Base-by-base conservation (phyloP, 2,329 filamentous ascomycete genomes). In the Pyrenophora graminea region DNA sequence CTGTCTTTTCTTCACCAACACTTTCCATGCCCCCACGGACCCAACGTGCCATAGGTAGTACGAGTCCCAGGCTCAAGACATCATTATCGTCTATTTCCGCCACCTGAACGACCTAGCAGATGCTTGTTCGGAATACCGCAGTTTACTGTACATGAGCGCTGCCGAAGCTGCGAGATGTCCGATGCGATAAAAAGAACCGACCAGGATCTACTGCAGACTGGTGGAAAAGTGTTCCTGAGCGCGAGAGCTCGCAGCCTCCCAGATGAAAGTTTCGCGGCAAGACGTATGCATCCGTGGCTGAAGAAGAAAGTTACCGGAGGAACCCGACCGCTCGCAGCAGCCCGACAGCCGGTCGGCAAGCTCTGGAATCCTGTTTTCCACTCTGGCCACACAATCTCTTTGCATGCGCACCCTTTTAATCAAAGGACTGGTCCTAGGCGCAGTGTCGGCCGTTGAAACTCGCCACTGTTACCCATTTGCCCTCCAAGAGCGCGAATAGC, bases 1-100 rank as follows among this genome's bases (percentile, higher is more conserved):
- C 31, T 39, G 48, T 42, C 38, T 42, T 41, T 21, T 42, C 43
- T 51, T 47, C 23, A 15, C 37, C 31, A 13, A 27, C n/a, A 17
- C 17, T 13, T 17, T 37, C 40, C 17, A 12, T 44, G 37, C 23
- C 33, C 19, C 27, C 34, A 45, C 31, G 6, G 6, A 45, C 6
- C 25, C 31, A n/a, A 38, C 42, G 34, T 34, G 43, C 31, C 38
- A 39, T 38, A 34, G 18, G 43, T 36, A 45, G 23, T n/a, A 37
- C 21, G 36, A 6, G 23, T 18, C 4, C 10, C 27, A 21, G 9
- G 17, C 18, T 18, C 12, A 3, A 17, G 25, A 34, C 21, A 6
- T 5, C 15, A 18, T 27, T 37, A 27, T 15, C n/a, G n/a, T 30
- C 12, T 12, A 38, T 38, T 5, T 38, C 17, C 23, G 25, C 33